Percentiles rank a stretch among this genome's conserved stretches.
Conservation (phyloP, 2,329 filamentous ascomycete genomes). For the Trichothecium sympodiale region DNA sequence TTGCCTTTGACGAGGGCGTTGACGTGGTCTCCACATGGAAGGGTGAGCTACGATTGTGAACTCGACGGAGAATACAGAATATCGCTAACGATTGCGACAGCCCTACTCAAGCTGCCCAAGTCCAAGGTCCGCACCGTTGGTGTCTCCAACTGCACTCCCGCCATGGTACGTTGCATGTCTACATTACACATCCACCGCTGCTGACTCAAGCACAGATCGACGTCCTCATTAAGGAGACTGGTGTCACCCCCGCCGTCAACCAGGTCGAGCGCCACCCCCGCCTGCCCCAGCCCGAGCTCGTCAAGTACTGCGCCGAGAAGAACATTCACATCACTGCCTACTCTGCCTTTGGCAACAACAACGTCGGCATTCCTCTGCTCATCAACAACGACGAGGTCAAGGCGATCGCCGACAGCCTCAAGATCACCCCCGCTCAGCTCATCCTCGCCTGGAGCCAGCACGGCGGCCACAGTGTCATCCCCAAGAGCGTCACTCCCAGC, state of each 20-base stretch:
- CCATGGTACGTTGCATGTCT: constrained; percentile 21
- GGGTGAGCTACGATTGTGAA: constrained; percentile 14
- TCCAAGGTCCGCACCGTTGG: constrained; percentile 56
- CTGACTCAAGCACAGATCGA: constrained; percentile 31
- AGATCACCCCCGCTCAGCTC: constrained; percentile 30
- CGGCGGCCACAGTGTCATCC: constrained; percentile 59
- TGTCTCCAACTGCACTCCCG: constrained; percentile 63
- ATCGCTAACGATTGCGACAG: constrained; percentile 10
- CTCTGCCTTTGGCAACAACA: constrained; percentile 42
- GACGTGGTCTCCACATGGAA: constrained; percentile 33
- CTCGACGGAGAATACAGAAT: not conserved
- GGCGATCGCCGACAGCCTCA: constrained; percentile 39
- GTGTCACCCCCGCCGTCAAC: constrained; percentile 51
- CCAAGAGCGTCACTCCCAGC: constrained; percentile 58
- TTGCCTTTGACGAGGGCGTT: constrained; percentile 31
- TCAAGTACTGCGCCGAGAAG: constrained; percentile 50
- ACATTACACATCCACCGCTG: constrained; percentile 3
- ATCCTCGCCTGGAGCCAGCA: constrained; percentile 47
- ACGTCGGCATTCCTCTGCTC: constrained; percentile 34
- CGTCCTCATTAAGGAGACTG: constrained; percentile 42
- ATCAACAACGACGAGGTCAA: constrained; percentile 45
- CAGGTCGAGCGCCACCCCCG: constrained; percentile 60
- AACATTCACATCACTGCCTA: constrained; percentile 58
- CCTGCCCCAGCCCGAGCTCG: constrained; percentile 42
- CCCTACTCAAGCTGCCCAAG: constrained; percentile 45